Evolutionary conservation across 176 grass and related monocot species (phyloP).

Genomic region (Bothriochloa decipiens): DNA sequence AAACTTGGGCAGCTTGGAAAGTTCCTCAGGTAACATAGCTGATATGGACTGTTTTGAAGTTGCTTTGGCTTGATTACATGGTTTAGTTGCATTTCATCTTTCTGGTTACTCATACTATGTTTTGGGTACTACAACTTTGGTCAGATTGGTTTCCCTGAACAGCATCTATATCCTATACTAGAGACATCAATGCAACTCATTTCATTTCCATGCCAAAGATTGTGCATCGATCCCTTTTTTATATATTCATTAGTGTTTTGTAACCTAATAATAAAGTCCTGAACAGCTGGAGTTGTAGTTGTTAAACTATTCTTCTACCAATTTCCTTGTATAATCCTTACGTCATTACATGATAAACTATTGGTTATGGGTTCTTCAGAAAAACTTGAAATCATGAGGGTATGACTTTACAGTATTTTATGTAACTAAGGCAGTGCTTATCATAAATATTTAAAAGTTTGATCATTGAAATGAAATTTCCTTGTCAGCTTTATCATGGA

Average conservation of each 20-base stretch:
- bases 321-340: conserved; percentile 20
- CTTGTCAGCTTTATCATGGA: background rate
- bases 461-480: conserved; percentile 14
- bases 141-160: background rate
- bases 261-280: background rate
- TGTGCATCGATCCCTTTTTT: background rate
- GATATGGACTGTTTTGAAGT: background rate
- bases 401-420: conserved; percentile 1
- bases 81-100: conserved; percentile 7
- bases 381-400: background rate
- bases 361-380: background rate
- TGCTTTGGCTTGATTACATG: background rate
- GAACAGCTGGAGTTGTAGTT: conserved; percentile 8
- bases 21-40: conserved; percentile 59
- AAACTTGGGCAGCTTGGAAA: conserved; percentile 64
- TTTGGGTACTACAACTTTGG: background rate
- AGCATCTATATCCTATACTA: background rate
- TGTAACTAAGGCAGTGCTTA: background rate
- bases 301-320: conserved; percentile 1
- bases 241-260: background rate
- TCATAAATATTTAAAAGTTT: background rate
- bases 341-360: conserved; percentile 3
- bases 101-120: background rate
- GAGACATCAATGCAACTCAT: background rate
- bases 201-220: conserved; percentile 27